Evolutionary conservation across 176 grass and related monocot species (phyloP), one percentile per base, ranked within the genome.

Genomic region (Aegilops umbellulata): DNA sequence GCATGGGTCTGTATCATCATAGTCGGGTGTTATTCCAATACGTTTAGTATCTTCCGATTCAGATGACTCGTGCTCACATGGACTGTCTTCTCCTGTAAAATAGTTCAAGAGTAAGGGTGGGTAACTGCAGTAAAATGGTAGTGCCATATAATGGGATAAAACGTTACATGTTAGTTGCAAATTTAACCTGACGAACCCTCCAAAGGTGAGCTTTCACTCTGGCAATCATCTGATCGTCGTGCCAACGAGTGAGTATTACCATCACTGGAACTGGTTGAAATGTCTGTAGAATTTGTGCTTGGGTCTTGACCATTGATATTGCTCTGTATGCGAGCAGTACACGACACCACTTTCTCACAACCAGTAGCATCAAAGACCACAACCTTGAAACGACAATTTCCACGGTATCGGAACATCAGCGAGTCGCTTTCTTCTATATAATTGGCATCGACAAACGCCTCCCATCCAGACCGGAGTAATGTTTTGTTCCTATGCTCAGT

Each of bases 381-480:
- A 36, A 88, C 87, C 60, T 90, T 63, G 47, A 91, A 96, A 35
- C 14, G 17, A n/a, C 60, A 81, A 2, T 73, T 7, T 22, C 80
- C 82, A 23, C 58, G 27, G 7, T 87, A 79, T 10, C 32, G 81
- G 39, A 96, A 96, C 68, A 88, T 1, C 76, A 96, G 17, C 11
- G 49, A 25, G 27, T 91, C 74, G n/a, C 71, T 83, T 44, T 90
- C 61, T 60, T 61, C 29, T 73, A 91, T 83, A 39, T 80, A 9
- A 65, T 93, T 80, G 17, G 23, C 60, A n/a, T 76, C 19, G 13
- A 85, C 72, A 77, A 93, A 96, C 19, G 39, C 12, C 61, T 69
- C 83, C 84, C 91, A 96, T 20, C 94, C 94, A 22, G 13, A 36
- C 57, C 32, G 30, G 41, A 91, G 72, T 6, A 84, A 5, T 19